phyloP scores from a whole-genome alignment of 495 filamentous ascomycete species.

The Cercophora sp. region DNA sequence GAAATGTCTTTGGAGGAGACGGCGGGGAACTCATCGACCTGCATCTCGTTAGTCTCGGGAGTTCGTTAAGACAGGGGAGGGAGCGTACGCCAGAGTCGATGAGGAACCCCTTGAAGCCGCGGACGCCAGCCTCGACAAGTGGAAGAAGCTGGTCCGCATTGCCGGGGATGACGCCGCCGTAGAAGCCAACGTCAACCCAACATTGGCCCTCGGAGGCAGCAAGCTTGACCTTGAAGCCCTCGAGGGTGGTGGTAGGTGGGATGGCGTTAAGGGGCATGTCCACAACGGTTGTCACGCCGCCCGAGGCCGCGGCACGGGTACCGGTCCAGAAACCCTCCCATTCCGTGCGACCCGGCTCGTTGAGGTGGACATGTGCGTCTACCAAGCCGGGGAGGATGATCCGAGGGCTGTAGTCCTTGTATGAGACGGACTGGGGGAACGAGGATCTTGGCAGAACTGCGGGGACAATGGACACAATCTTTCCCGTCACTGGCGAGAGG shows the following conservation, averaged over 20 bases:
- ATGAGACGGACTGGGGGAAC: slow-evolving; percentile 69
- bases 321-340: slow-evolving; percentile 98
- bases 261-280: slow-evolving; percentile 99
- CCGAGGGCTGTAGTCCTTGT: slow-evolving; percentile 82
- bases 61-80: background rate
- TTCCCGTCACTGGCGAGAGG: slow-evolving; percentile 73
- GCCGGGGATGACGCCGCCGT: slow-evolving; percentile 91
- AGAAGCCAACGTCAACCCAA: slow-evolving; percentile 99
- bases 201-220: slow-evolving; percentile 82
- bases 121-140: slow-evolving; percentile 77
- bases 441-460: slow-evolving; percentile 64
- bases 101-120: slow-evolving; percentile 96
- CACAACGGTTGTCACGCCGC: slow-evolving; percentile 95
- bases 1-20: slow-evolving; percentile 76
- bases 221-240: slow-evolving; percentile 77
- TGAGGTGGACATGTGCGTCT: slow-evolving; percentile 96
- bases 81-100: slow-evolving; percentile 88
- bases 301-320: slow-evolving; percentile 88
- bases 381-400: slow-evolving; percentile 88
- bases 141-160: slow-evolving; percentile 76
- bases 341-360: slow-evolving; percentile 95
- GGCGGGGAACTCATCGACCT: slow-evolving; percentile 95
- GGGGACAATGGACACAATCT: slow-evolving; percentile 74
- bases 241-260: slow-evolving; percentile 88
- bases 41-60: slow-evolving; percentile 13